A percentile compares a stretch with the other conserved stretches of the same genome.
These are phyloP conservation scores for Aureobasidium sp. DNA, from an alignment of 2,329 filamentous ascomycete species.

Conservation along the genomic window DNA sequence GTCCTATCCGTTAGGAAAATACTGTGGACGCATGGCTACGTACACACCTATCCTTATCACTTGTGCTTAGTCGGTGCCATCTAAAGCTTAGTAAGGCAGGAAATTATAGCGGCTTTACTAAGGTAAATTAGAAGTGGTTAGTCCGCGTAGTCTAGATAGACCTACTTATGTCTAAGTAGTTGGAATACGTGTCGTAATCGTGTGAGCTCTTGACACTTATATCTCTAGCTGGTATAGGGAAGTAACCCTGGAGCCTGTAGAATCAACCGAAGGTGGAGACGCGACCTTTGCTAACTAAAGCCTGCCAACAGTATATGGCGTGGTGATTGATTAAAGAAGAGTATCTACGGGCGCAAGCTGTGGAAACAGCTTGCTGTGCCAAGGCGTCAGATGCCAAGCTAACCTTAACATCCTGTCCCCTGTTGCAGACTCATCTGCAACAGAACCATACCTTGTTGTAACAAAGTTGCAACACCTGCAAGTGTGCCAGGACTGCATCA, in stretches of 20 bases:
- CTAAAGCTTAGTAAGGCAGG: too few species aligned
- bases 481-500: background rate
- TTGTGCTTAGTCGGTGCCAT: too few species aligned
- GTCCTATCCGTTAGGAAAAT: too few species aligned
- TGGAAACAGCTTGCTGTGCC: background rate
- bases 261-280: background rate
- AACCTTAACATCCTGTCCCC: background rate
- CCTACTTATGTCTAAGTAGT: too few species aligned
- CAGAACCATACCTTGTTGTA: background rate
- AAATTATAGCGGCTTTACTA: too few species aligned
- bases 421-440: background rate
- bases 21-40: too few species aligned
- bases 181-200: too few species aligned
- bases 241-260: background rate
- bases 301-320: background rate
- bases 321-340: background rate
- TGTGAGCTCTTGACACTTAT: too few species aligned
- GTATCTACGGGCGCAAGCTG: background rate
- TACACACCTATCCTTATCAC: too few species aligned
- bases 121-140: too few species aligned
- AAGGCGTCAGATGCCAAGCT: too few species aligned
- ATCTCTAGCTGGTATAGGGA: background rate
- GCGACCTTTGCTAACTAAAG: background rate
- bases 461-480: background rate
- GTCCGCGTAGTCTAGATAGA: too few species aligned